These are phyloP conservation scores for Vachellia collinsii DNA, from an alignment of 306 rosid species.

Conservation along the genomic window DNA sequence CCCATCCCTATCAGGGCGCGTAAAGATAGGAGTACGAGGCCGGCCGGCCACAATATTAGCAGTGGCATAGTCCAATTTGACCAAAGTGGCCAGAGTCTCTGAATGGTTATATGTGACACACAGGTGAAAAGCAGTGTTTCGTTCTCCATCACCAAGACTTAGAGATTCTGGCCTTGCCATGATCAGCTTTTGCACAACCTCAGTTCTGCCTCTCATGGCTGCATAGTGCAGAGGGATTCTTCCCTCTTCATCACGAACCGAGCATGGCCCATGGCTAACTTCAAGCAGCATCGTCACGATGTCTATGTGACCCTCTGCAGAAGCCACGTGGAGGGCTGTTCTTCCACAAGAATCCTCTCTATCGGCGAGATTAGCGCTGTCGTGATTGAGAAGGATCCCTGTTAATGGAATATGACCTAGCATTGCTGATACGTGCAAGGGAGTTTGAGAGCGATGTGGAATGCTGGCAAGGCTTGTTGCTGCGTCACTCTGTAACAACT, in stretches of 20 bases:
- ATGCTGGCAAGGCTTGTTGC: background rate
- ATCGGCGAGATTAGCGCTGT: rapidly evolving
- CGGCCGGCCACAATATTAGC: no score
- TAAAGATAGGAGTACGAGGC: background rate
- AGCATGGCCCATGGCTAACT: background rate
- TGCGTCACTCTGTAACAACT: background rate
- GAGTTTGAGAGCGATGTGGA: no score
- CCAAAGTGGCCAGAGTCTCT: background rate
- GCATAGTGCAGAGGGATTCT: background rate
- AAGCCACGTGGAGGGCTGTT: background rate
- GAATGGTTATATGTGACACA: background rate
- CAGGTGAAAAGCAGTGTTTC: background rate
- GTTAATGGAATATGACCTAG: background rate
- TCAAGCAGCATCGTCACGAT: background rate
- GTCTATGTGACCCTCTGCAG: background rate
- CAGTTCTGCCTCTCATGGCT: background rate
- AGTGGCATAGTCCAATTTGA: background rate
- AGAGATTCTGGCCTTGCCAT: background rate
- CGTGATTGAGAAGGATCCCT: background rate
- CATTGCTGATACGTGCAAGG: background rate
- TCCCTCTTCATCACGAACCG: background rate
- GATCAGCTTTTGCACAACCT: background rate
- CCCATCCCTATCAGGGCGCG: background rate
- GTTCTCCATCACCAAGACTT: background rate
- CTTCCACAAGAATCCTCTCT: background rate